These are phyloP conservation scores for Zygosaccharomyces pseudorouxii DNA, from an alignment of 805 yeast species.

Conservation along the genomic window DNA sequence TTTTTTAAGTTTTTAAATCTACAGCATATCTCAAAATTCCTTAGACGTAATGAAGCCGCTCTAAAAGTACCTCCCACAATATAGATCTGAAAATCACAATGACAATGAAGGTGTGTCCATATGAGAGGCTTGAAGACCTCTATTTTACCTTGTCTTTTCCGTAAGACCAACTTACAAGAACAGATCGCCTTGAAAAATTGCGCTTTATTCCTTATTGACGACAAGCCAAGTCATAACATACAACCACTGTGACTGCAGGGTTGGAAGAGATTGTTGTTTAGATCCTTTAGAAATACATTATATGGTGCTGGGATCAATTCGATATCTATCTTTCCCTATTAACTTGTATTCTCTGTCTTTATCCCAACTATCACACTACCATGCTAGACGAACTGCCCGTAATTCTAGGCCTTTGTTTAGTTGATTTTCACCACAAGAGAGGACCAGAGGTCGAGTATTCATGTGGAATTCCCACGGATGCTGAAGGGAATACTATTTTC, in stretches of 20 bases:
- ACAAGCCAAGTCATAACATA: neutral
- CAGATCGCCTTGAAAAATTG: slow-evolving; percentile 3
- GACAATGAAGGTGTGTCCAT: neutral
- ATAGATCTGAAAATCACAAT: neutral
- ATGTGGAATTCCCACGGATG: slow-evolving; percentile 46
- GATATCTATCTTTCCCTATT: neutral
- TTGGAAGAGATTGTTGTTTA: neutral
- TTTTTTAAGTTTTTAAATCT: too few species aligned
- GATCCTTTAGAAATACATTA: neutral
- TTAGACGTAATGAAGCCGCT: neutral
- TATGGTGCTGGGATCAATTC: neutral
- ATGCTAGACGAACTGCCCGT: slow-evolving; percentile 24
- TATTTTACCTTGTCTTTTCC: neutral
- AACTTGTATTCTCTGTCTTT: neutral
- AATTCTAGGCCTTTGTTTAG: slow-evolving; percentile 80
- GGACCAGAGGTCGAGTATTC: slow-evolving; percentile 97
- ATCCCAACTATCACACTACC: neutral
- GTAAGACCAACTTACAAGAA: neutral
- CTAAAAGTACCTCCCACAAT: neutral
- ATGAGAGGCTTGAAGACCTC: neutral
- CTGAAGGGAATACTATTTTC: slow-evolving; percentile 50
- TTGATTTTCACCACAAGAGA: slow-evolving; percentile 85
- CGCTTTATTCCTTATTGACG: neutral
- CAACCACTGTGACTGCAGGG: neutral
- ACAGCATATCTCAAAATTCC: too few species aligned